Conservation (phyloP, 306 rosid species). For the Coriaria nepalensis region DNA sequence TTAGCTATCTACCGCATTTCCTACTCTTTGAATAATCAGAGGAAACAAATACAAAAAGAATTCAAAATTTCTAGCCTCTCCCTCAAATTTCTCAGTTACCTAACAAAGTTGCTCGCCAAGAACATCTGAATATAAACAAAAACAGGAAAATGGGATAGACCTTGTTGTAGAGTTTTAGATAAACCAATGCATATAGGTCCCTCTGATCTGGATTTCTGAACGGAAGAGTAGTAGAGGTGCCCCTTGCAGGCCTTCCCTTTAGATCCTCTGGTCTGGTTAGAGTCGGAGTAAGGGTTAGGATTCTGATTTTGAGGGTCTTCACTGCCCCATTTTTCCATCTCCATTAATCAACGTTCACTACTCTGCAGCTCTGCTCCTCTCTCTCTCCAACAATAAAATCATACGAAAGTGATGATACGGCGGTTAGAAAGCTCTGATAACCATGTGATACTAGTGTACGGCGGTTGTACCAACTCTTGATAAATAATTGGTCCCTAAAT, state of each 20-base stretch:
- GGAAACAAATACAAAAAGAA: no score
- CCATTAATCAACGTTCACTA: not conserved
- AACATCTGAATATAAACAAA: not conserved
- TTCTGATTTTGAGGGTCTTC: constrained; percentile 14
- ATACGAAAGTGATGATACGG: no score
- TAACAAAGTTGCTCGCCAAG: not conserved
- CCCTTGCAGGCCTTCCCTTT: constrained; percentile 69
- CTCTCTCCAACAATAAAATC: not conserved
- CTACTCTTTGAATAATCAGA: no score
- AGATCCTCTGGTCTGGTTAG: constrained; percentile 11
- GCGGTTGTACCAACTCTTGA: no score
- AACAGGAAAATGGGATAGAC: constrained; percentile 14
- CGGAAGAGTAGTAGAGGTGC: constrained; percentile 50
- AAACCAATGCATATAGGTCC: constrained; percentile 59
- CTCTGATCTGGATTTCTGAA: constrained; percentile 50
- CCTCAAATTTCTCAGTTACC: constrained; percentile 3
- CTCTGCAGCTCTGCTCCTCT: no score
- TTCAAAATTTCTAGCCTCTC: no score
- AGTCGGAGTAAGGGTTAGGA: constrained; percentile 17
- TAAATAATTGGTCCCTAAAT: no score
- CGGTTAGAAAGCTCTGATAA: no score
- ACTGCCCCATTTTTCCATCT: constrained; percentile 6
- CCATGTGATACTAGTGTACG: no score
- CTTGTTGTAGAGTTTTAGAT: constrained; percentile 44
- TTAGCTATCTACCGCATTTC: no score